Base-by-base conservation (phyloP, 805 yeast genomes). In the Teunomyces atbi region DNA sequence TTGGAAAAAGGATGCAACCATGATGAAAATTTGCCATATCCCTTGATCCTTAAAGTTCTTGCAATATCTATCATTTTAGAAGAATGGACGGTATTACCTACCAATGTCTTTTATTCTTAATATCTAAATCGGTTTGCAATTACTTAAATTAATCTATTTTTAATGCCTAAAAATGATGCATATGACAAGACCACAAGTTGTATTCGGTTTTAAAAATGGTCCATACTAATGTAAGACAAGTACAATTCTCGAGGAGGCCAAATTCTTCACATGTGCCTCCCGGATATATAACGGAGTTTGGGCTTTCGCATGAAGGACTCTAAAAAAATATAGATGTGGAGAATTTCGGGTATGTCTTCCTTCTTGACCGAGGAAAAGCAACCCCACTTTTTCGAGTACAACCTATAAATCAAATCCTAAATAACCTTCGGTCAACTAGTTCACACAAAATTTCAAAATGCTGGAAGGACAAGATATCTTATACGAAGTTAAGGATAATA, bases 401-500 rank as follows among this genome's bases (percentile, higher is more conserved):
- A 16, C 13, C 8, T 35, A 12, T 20, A 35, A 18, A 35, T 35
- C 13, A 13, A 35, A 18, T 13, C 20, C 13, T 12, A 35, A 18
- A 11, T 35, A 20, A 13, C 12, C 6, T 18, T 7, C 6, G 16
- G 4, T 15, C 7, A 13, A 13, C 18, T 4, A 13, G 16, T 7
- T 10, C 11, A 41, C 12, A 21, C 39, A 6, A 20, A 18, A 20
- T 36, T 12, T 20, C 23, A 33, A 36, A 5, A 36, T 36, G 39
- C 39, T 34, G 45, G 60, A 61, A 41, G 61, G 55, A 7, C 46
- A 58, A 30, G 65, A 66, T 47, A 64, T 73, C 46, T 51, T 59
- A 19, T 73, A 73, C 53, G 76, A 72, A 57, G 76, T 73, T 16
- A 64, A 56, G 45, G 84, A 67, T 50, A 73, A 67, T 42, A 73